Conservation (phyloP, 1,284 basidiomycete species). For the Golubevia sp. region DNA sequence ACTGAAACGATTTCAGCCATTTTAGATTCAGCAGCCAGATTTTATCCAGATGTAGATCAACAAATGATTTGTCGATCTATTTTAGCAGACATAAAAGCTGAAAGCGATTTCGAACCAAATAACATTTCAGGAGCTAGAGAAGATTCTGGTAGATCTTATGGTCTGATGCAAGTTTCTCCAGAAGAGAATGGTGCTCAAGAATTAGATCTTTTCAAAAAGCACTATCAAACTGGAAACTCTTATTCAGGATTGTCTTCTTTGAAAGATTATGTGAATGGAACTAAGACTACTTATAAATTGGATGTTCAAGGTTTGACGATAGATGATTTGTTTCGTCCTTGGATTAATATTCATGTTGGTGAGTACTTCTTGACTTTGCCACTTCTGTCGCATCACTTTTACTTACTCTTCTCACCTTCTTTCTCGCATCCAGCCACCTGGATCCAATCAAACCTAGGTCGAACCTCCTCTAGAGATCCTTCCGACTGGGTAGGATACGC, state of each 20-base stretch:
- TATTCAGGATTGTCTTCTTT: not conserved
- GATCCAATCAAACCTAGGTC: not conserved
- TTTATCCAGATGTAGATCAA: not conserved
- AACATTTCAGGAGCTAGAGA: not conserved
- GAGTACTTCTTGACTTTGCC: too few relatives aligned
- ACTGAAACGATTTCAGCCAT: constrained; percentile 1
- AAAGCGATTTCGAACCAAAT: constrained; percentile 1
- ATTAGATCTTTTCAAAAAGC: not conserved
- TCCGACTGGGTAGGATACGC: not conserved
- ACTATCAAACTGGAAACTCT: not conserved
- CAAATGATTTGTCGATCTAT: not conserved
- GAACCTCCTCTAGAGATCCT: not conserved
- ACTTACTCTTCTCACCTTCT: too few relatives aligned
- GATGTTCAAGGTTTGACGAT: not conserved
- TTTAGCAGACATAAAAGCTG: not conserved
- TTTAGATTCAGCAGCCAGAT: not conserved
- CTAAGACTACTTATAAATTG: not conserved
- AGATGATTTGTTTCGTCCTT: not conserved
- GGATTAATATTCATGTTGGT: constrained; percentile 3
- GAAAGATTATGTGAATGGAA: not conserved
- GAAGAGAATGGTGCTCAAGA: not conserved
- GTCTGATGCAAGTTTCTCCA: constrained; percentile 2
- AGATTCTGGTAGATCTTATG: not conserved
- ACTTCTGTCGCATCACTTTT: too few relatives aligned
- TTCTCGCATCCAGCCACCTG: too few relatives aligned